Conservation (phyloP, 495 filamentous ascomycete genomes). For the Penicillium lagena region DNA sequence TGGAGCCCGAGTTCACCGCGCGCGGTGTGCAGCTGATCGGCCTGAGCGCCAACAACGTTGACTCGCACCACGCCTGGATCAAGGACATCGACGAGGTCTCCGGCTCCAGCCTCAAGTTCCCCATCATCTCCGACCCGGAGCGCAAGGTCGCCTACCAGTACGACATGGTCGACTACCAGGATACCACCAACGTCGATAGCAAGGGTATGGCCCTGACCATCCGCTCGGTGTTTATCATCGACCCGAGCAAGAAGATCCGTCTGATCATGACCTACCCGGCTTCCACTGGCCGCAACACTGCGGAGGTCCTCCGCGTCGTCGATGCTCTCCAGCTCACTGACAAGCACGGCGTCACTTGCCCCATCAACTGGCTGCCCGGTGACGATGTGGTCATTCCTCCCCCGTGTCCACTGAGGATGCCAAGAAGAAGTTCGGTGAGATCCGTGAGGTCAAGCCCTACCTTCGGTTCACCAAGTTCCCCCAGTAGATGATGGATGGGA, state of each 20-base stretch:
- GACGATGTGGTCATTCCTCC: conserved; percentile 66
- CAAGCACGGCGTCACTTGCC: conserved; percentile 56
- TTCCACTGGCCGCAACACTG: conserved; percentile 56
- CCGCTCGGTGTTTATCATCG: conserved; percentile 64
- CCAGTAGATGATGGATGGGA: conserved; percentile 23
- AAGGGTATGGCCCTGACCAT: conserved; percentile 62
- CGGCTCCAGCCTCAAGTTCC: conserved; percentile 52
- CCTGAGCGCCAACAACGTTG: conserved; percentile 59
- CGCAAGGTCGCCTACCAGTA: conserved; percentile 60
- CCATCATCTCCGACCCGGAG: conserved; percentile 63
- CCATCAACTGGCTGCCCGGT: conserved; percentile 58
- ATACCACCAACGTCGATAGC: conserved; percentile 48
- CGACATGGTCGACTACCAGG: conserved; percentile 58
- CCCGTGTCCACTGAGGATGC: conserved; percentile 55
- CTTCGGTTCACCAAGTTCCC: conserved; percentile 40
- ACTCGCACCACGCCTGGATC: conserved; percentile 56
- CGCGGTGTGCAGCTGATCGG: conserved; percentile 94
- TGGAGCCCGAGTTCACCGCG: conserved; percentile 93
- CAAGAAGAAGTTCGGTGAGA: conserved; percentile 59
- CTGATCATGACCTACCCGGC: conserved; percentile 65
- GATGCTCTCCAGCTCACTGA: conserved; percentile 61
- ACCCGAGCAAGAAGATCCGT: conserved; percentile 63
- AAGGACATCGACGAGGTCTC: conserved; percentile 60
- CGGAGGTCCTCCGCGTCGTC: conserved; percentile 59
- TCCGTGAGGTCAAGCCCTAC: conserved; percentile 59